Evolutionary conservation across 345 rosid genomes (phyloP).

Genomic region (Lepidium didymum): DNA sequence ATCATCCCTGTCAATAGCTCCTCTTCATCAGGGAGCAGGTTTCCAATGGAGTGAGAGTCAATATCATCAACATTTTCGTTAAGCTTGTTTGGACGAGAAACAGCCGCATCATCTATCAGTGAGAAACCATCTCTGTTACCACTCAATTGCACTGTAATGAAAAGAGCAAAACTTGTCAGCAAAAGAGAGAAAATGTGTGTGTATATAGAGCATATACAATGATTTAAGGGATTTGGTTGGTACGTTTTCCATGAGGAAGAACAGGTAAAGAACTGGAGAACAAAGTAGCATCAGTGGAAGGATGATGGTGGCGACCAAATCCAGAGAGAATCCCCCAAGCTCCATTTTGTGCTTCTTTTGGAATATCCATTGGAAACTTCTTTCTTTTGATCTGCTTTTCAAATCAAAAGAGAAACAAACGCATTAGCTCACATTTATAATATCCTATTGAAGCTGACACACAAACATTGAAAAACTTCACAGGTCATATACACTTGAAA

Average conservation of each 20-base stretch:
- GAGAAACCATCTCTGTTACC: constrained; percentile 32
- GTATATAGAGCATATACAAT: neutral
- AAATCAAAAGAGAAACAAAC: neutral
- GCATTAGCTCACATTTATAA: neutral
- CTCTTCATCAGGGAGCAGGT: constrained; percentile 70
- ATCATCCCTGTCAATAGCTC: constrained; percentile 65
- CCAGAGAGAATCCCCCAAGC: constrained; percentile 43
- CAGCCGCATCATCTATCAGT: constrained; percentile 31
- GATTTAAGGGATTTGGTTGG: neutral
- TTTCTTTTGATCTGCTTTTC: constrained; percentile 19
- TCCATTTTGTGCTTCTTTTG: constrained; percentile 28
- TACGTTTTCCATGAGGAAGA: constrained; percentile 70
- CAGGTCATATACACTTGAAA: neutral
- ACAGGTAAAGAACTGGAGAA: constrained; percentile 86
- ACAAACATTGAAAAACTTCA: constrained; percentile 1
- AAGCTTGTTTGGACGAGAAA: constrained; percentile 31
- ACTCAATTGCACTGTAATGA: constrained; percentile 48
- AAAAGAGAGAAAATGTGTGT: neutral
- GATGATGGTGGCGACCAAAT: constrained; percentile 30
- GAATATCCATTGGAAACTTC: constrained; percentile 23
- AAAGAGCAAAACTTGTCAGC: constrained; percentile 4
- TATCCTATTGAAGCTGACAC: neutral
- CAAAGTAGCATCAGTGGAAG: constrained; percentile 60
- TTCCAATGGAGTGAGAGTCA: constrained; percentile 40
- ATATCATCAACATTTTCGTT: constrained; percentile 32